Conservation (phyloP, 257 asterid species). For the Solanum sparsipilum region DNA sequence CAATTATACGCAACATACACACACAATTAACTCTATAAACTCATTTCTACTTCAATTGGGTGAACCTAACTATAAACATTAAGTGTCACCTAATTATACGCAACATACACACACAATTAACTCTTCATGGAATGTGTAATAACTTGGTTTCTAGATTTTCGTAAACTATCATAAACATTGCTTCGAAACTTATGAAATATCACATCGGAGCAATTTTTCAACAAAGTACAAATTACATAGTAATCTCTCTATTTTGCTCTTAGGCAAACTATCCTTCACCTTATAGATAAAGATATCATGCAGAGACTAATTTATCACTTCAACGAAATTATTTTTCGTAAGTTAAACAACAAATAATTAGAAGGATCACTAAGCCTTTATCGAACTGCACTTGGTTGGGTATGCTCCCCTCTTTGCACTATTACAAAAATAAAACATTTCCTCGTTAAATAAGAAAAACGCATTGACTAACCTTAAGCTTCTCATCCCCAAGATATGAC, state of each 20-base stretch:
- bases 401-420: not conserved
- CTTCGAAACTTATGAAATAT: not conserved
- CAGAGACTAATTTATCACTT: no score
- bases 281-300: not conserved
- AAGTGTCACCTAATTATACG: not conserved
- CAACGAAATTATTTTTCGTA: no score
- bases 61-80: not conserved
- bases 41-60: not conserved
- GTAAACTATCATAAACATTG: not conserved
- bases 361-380: not conserved
- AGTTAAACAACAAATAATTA: not conserved
- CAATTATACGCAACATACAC: not conserved
- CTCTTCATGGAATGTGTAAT: not conserved
- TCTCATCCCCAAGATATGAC: slow-evolving; percentile 78
- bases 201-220: not conserved
- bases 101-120: not conserved
- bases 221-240: not conserved
- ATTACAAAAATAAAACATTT: not conserved
- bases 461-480: slow-evolving; percentile 57
- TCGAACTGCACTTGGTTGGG: not conserved
- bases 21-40: not conserved
- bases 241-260: not conserved
- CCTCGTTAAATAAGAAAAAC: not conserved
- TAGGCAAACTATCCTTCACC: not conserved
- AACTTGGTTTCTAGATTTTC: not conserved